Evolutionary conservation across 2,329 filamentous ascomycete species (phyloP), one percentile per base, ranked within the genome.

Genomic region (Ophiostoma pallidulum): DNA sequence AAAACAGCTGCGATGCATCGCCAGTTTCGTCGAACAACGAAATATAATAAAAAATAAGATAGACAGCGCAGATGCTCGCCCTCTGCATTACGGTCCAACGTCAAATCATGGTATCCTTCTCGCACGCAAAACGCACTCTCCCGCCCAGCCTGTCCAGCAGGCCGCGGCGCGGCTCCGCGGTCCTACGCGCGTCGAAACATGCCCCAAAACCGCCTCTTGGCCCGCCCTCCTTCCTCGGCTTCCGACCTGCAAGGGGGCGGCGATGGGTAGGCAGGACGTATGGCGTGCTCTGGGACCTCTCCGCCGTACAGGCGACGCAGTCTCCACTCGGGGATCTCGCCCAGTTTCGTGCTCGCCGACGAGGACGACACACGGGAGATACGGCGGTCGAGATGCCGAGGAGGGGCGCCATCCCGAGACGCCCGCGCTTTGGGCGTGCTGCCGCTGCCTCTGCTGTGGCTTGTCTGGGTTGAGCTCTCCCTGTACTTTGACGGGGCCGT

Each of bases 271-370:
- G 57, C 48, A 1, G 61, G 57, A 2, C 47, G 52, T 5, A 64
- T 58, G 29, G 59, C 59, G 47, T 63, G 63, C 28, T 56, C 55
- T 4, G 56, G 55, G 4, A 52, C 51, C 4, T 13, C 24, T 9
- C 18, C 19, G 16, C 50, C 50, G 8, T 52, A 48, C n/a, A 33
- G 41, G 13, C 33, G 37, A 7, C 54, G 53, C 59, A 56, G 58
- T 35, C 58, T 62, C 22, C 57, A 53, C 40, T 61, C 56, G 0
- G 63, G 62, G 4, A 65, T 62, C 39, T 64, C 61, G 8, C 63
- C 63, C 6, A 65, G 56, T 47, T 56, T 59, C n/a, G 62, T 66
- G 57, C 62, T 65, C 45, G 55, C 60, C 1, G 60, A 60, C 1
- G 60, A 55, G 31, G 59, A 57, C 1, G 62, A 60, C 20, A 58